Conservation (phyloP, 2,329 filamentous ascomycete genomes). For the Fusarium virguliforme region DNA sequence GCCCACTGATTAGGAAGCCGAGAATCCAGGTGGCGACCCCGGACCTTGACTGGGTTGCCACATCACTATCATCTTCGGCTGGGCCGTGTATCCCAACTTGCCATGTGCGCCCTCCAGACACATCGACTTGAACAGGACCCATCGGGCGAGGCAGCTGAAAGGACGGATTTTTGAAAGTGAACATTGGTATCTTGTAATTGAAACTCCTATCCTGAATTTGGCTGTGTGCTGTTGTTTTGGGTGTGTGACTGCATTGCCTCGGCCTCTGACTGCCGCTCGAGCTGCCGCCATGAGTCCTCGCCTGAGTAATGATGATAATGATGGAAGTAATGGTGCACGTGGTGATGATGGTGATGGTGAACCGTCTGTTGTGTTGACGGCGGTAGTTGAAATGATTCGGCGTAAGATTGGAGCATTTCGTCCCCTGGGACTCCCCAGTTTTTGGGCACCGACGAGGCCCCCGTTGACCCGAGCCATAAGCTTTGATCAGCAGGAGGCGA, state of each 20-base stretch:
- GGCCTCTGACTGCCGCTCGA: conserved; percentile 42
- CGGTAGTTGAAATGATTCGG: conserved; percentile 34
- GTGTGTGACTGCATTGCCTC: conserved; percentile 38
- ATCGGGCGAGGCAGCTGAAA: neutral
- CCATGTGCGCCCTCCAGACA: neutral
- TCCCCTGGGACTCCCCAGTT: conserved; percentile 33
- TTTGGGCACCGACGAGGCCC: conserved; percentile 24
- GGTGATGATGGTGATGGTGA: conserved; percentile 41
- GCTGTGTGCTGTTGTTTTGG: conserved; percentile 24
- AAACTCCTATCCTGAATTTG: conserved; percentile 31
- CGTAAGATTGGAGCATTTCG: conserved; percentile 24
- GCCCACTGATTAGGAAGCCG: neutral
- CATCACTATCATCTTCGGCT: conserved; percentile 4
- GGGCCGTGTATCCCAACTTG: neutral
- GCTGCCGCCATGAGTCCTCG: conserved; percentile 35
- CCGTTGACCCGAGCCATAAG: conserved; percentile 34
- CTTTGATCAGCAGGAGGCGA: conserved; percentile 26
- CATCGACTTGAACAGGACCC: neutral
- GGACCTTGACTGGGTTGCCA: neutral
- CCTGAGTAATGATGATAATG: conserved; percentile 44
- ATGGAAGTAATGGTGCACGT: conserved; percentile 45
- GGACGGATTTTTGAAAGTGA: neutral
- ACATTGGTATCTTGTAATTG: neutral
- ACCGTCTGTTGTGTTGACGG: conserved; percentile 34
- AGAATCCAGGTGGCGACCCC: neutral